Conservation (phyloP, 768 basidiomycete genomes). For the Pulveroboletus ravenelii region DNA sequence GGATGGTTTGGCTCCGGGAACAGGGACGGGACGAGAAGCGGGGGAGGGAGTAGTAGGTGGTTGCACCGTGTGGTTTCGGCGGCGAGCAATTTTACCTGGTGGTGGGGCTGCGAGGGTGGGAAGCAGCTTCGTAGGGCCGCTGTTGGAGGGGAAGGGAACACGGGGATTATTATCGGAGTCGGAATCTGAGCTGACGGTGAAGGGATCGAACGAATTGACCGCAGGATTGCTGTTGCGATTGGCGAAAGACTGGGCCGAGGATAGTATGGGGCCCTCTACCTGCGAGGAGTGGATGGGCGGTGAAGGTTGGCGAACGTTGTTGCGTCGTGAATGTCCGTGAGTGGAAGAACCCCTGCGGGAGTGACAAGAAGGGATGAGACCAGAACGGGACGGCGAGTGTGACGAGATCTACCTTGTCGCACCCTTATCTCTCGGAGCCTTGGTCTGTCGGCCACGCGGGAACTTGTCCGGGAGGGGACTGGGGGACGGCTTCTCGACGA, state of each 20-base stretch:
- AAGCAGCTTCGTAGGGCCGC: constrained; percentile 24
- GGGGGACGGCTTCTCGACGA: constrained; percentile 25
- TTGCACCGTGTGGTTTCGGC: constrained; percentile 41
- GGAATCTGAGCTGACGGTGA: constrained; percentile 43
- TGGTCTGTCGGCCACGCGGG: constrained; percentile 33
- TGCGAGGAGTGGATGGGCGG: constrained; percentile 59
- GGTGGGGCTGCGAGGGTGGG: constrained; percentile 45
- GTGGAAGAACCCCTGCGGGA: constrained; percentile 45
- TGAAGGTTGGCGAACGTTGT: constrained; percentile 58
- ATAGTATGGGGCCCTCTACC: constrained; percentile 49
- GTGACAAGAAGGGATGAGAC: constrained; percentile 4
- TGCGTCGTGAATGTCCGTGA: constrained; percentile 43
- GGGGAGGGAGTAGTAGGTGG: constrained; percentile 36
- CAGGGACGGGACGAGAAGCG: constrained; percentile 42
- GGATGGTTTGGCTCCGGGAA: constrained; percentile 33
- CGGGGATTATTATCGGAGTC: constrained; percentile 35
- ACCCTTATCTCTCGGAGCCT: constrained; percentile 41
- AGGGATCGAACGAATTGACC: constrained; percentile 43
- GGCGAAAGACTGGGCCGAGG: constrained; percentile 21
- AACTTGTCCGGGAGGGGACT: constrained; percentile 26
- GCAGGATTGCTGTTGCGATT: constrained; percentile 31
- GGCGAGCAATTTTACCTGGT: constrained; percentile 54
- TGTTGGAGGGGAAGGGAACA: constrained; percentile 29
- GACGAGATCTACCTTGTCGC: constrained; percentile 36
- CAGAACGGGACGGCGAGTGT: neutral